Conservation (phyloP, 2,329 filamentous ascomycete genomes). For the Cercospora sesami region DNA sequence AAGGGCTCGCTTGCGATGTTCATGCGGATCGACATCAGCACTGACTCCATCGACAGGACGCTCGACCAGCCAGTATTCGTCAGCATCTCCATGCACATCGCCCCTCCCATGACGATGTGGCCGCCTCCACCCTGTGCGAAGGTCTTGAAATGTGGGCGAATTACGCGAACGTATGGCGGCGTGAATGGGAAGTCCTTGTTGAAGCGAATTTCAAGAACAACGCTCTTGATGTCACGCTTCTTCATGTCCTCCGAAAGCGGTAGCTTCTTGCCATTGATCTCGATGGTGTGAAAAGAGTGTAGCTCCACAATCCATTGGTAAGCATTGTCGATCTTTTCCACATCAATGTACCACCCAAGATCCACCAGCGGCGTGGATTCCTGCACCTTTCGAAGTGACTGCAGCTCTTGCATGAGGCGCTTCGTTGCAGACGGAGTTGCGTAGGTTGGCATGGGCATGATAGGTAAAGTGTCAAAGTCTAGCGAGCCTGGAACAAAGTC, state of each 20-base stretch:
- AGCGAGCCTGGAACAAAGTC: conserved; percentile 69
- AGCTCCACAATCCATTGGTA: conserved; percentile 93
- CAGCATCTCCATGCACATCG: conserved; percentile 73
- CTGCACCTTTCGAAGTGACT: conserved; percentile 65
- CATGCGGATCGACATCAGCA: conserved; percentile 77
- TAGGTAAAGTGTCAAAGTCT: conserved; percentile 61
- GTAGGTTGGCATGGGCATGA: conserved; percentile 66
- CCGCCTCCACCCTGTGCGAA: conserved; percentile 76
- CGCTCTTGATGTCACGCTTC: conserved; percentile 58
- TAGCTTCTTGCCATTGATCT: conserved; percentile 44
- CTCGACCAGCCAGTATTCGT: conserved; percentile 82
- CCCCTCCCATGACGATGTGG: conserved; percentile 80
- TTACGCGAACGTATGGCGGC: conserved; percentile 81
- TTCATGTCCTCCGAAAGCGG: conserved; percentile 77
- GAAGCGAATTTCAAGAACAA: conserved; percentile 82
- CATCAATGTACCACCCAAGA: conserved; percentile 81
- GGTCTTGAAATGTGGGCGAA: conserved; percentile 74
- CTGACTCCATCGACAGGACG: conserved; percentile 70
- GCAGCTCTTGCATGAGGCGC: conserved; percentile 65
- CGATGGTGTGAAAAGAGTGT: conserved; percentile 65
- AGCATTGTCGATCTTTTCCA: conserved; percentile 65
- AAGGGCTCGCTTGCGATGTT: conserved; percentile 73
- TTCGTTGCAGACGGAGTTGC: conserved; percentile 63
- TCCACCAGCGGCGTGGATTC: conserved; percentile 59
- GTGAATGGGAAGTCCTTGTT: conserved; percentile 71